Evolutionary conservation across 768 basidiomycete genomes (phyloP).

Genomic region (Tricholoma bakamatsutake): DNA sequence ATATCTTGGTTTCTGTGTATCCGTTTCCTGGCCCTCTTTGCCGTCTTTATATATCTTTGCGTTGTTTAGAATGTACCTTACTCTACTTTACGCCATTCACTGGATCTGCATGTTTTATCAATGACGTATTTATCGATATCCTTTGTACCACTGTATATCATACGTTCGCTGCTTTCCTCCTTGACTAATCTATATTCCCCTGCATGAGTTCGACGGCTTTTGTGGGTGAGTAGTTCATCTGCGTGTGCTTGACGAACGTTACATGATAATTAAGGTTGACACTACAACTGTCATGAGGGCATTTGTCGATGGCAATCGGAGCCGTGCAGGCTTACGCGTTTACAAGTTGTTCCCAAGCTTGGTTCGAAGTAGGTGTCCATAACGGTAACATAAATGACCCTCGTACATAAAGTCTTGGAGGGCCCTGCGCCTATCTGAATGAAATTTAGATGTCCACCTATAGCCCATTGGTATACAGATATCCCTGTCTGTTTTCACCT

Average conservation of each 20-base stretch:
- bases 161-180: background rate
- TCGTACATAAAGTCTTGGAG: background rate
- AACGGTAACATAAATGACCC: background rate
- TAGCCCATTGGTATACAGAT: too few species aligned
- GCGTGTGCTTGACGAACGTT: too few species aligned
- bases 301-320: too few species aligned
- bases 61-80: slow-evolving; percentile 33
- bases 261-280: background rate
- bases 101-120: slow-evolving; percentile 3
- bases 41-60: slow-evolving; percentile 12
- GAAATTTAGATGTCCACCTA: too few species aligned
- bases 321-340: background rate
- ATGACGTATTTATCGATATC: slow-evolving; percentile 8
- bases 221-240: background rate
- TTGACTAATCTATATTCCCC: background rate
- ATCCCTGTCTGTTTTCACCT: background rate
- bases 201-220: background rate
- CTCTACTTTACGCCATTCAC: slow-evolving; percentile 7
- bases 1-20: slow-evolving; percentile 12
- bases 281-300: background rate
- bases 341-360: too few species aligned
- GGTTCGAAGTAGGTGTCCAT: background rate
- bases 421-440: too few species aligned
- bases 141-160: slow-evolving; percentile 7
- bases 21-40: background rate